phyloP scores from a whole-genome alignment of 2,329 filamentous ascomycete species.

The Aspergillus sp. region DNA sequence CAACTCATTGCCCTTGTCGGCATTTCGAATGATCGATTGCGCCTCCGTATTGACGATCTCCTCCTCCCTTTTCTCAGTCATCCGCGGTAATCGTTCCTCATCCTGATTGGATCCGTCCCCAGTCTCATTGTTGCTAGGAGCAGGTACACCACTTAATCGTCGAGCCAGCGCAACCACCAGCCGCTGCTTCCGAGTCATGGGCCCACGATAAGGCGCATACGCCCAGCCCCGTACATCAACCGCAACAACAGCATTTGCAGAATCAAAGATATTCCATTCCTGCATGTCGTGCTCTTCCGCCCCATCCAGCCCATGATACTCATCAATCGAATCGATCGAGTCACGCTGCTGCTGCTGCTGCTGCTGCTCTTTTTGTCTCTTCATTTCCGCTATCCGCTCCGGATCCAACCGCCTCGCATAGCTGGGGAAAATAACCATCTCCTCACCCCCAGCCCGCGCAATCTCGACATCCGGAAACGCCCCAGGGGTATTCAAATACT shows the following conservation, averaged over 20 bases:
- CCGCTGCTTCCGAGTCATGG: slow-evolving; percentile 82
- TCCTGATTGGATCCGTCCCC: slow-evolving; percentile 19
- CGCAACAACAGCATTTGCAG: slow-evolving; percentile 83
- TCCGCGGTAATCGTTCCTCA: slow-evolving; percentile 33
- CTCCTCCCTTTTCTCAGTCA: slow-evolving; percentile 49
- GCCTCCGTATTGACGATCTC: slow-evolving; percentile 73
- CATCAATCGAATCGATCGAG: slow-evolving; percentile 36
- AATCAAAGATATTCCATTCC: slow-evolving; percentile 77
- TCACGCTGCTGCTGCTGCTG: slow-evolving; percentile 26
- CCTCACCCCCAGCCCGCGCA: slow-evolving; percentile 74
- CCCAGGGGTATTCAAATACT: slow-evolving; percentile 60
- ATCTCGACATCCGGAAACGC: slow-evolving; percentile 85
- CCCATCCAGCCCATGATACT: slow-evolving; percentile 38
- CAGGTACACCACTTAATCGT: slow-evolving; percentile 81
- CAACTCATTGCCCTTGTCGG: slow-evolving; percentile 68
- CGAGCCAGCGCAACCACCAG: slow-evolving; percentile 83
- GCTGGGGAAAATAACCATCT: slow-evolving; percentile 93
- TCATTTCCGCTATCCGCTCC: slow-evolving; percentile 35
- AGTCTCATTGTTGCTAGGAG: slow-evolving; percentile 49
- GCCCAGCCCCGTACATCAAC: slow-evolving; percentile 96
- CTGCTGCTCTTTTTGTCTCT: slow-evolving; percentile 9
- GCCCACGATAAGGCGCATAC: slow-evolving; percentile 80
- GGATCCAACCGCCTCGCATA: slow-evolving; percentile 76
- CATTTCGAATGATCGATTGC: slow-evolving; percentile 70
- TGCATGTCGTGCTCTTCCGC: slow-evolving; percentile 67